phyloP scores from a whole-genome alignment of 1,284 basidiomycete genomes.

The Cutaneotrichosporon arboriforme region DNA sequence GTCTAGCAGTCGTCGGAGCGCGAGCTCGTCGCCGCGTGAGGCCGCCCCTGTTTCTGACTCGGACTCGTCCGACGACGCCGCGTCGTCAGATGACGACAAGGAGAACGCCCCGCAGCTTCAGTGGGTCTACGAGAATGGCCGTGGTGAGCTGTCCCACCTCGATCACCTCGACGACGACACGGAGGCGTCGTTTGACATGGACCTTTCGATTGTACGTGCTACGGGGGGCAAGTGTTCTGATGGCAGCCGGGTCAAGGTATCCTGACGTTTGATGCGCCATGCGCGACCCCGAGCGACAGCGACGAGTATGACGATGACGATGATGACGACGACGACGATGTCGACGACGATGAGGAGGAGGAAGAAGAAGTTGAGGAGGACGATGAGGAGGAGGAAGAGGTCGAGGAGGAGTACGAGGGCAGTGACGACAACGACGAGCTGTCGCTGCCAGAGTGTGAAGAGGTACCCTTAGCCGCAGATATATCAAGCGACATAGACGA shows the following conservation, averaged over 20 bases:
- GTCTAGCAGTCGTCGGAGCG: slow-evolving; percentile 20
- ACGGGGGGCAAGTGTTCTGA: neutral
- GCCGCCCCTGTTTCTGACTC: slow-evolving; percentile 6
- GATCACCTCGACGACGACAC: slow-evolving; percentile 24
- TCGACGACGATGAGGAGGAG: slow-evolving; percentile 1
- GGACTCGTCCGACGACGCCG: slow-evolving; percentile 11
- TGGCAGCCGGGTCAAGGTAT: slow-evolving; percentile 24
- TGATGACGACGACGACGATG: slow-evolving; percentile 8
- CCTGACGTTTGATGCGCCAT: slow-evolving; percentile 12
- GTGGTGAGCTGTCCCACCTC: slow-evolving; percentile 18
- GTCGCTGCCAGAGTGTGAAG: neutral
- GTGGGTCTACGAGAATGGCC: slow-evolving; percentile 34
- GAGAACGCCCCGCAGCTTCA: slow-evolving; percentile 15
- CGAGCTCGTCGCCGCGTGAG: slow-evolving; percentile 16
- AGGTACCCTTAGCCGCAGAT: neutral
- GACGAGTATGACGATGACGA: slow-evolving; percentile 2
- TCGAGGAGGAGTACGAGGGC: slow-evolving; percentile 5
- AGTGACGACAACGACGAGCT: slow-evolving; percentile 7
- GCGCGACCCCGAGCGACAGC: slow-evolving; percentile 5
- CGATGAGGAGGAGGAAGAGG: slow-evolving; percentile 6
- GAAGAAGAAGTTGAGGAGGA: slow-evolving; percentile 1
- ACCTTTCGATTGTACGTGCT: slow-evolving; percentile 33
- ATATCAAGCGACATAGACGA: slow-evolving; percentile 9
- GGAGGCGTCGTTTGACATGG: slow-evolving; percentile 29
- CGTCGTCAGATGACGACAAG: slow-evolving; percentile 16